Base-by-base conservation (phyloP, 2,329 filamentous ascomycete species). In the Alternaria postmessia region DNA sequence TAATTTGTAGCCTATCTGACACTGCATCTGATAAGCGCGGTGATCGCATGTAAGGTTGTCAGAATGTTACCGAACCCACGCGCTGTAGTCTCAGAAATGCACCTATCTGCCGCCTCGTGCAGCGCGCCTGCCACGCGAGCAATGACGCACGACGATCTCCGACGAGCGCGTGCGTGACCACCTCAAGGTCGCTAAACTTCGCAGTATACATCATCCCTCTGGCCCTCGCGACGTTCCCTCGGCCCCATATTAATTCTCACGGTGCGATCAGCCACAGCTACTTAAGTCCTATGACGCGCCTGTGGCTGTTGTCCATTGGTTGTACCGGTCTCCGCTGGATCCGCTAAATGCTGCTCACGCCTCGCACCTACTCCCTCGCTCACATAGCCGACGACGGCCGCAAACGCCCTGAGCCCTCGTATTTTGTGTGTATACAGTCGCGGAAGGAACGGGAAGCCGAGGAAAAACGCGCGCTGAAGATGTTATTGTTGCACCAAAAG, bases 401-500 rank as follows among this genome's bases (percentile, higher is more conserved):
- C 62, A 66, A 59, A 57, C 62, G 71, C 57, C 61, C 75, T 38
- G 63, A 62, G 52, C 66, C 73, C 38, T 75, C 77, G 8, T 80
- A 75, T 55, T 74, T 79, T 54, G 62, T 75, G 54, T 68, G 73
- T 12, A 70, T 71, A 9, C 65, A 65, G 41, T 75, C 77, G 63
- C 73, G 73, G 59, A 73, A 70, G 61, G 75, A 79, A 58, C 68
- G 67, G 61, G 70, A 69, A 48, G 66, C 64, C 39, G 75, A 75
- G 57, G 61, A 75, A 65, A 64, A 65, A 59, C 74, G 72, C 58
- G 75, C 75, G 47, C 63, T 69, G 52, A 77, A 65, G 53, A 98
- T 98, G 95, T 85, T 98, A 66, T 88, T 98, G 76, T 83, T 97
- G 62, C 92, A 97, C 80, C 95, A 98, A 81, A 86, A 90, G 66